Conservation (phyloP, 2,329 filamentous ascomycete species). For the Trichoderma lentiforme region DNA sequence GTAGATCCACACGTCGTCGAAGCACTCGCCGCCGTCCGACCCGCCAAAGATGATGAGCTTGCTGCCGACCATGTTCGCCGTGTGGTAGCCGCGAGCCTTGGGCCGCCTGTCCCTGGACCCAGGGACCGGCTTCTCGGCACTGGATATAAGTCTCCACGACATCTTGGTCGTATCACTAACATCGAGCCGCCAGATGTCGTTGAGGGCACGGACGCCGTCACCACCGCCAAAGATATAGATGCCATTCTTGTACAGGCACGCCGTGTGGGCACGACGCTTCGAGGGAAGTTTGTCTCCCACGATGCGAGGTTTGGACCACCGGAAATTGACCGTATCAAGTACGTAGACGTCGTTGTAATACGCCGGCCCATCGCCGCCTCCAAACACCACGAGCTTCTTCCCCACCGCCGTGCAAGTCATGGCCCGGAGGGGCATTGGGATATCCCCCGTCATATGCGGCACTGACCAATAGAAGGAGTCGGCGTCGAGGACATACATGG, state of each 20-base stretch:
- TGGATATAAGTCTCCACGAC: slow-evolving; percentile 64
- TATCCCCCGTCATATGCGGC: slow-evolving; percentile 62
- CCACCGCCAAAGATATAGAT: slow-evolving; percentile 71
- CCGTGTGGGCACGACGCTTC: slow-evolving; percentile 63
- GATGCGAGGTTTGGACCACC: slow-evolving; percentile 62
- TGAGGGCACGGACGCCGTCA: slow-evolving; percentile 66
- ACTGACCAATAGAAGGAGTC: slow-evolving; percentile 68
- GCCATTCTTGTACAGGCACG: slow-evolving; percentile 68
- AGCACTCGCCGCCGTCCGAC: slow-evolving; percentile 68
- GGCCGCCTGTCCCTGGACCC: slow-evolving; percentile 45
- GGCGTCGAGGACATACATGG: slow-evolving; percentile 65
- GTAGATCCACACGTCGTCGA: slow-evolving; percentile 71
- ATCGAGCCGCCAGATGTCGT: slow-evolving; percentile 70
- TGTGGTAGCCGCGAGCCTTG: slow-evolving; percentile 67
- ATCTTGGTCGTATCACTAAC: slow-evolving; percentile 64
- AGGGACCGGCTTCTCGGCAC: slow-evolving; percentile 35
- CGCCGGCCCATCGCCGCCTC: slow-evolving; percentile 65
- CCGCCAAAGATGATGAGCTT: slow-evolving; percentile 71
- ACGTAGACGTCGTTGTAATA: slow-evolving; percentile 73
- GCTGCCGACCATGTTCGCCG: slow-evolving; percentile 68
- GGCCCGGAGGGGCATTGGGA: slow-evolving; percentile 62
- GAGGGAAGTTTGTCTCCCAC: slow-evolving; percentile 57
- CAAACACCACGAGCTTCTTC: slow-evolving; percentile 68
- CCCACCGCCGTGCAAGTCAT: slow-evolving; percentile 71
- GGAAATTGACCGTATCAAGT: slow-evolving; percentile 66